Base-by-base conservation (phyloP, 805 yeast species). In the Saccharomycopsis sp. region DNA sequence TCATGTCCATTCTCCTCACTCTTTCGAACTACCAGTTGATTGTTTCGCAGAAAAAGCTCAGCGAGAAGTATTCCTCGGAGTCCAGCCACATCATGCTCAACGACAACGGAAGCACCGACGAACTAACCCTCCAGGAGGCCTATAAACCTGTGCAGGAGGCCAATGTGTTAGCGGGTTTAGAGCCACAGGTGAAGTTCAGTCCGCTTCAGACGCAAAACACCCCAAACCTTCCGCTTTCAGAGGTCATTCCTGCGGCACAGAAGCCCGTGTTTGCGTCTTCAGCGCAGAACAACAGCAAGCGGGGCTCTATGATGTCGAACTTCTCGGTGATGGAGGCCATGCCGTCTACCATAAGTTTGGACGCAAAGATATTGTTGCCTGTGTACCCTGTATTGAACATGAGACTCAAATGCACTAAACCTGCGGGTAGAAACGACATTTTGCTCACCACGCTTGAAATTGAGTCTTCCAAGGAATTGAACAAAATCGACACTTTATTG, bases 351-450 rank as follows among this genome's bases (percentile, higher is more conserved):
- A 50, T 57, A 24, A 57, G 54, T 24, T 57, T 60, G 52, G 52
- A 56, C 34, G 63, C 63, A 12, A 51, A 55, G 29, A 61, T 61
- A 15, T 57, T 61, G 18, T 55, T 62, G 21, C 64, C 64, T 9
- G 64, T 62, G 23, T 62, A 61, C 47, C 63, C 64, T 0, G 75
- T 76, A 0, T 63, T 76, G 48, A 70, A 73, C 8, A 68, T 76
- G 50, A 69, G 68, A 59, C 64, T 76, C 18, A 72, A 74, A 53
- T 73, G 77, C 24, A 75, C 79, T 2, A 75, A 74, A 61, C 75
- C 79, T 3, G 79, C 79, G 5, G 79, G 79, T 2, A 67, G 78
- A 58, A 72, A 74, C 62, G 73, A 75, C 61, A 64, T 74, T 18
- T 64, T 76, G 14, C 64, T 76, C 21, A 68, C 78, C 1, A 72